Base-by-base conservation (phyloP, 345 rosid species). In the Citrus cavaleriei region DNA sequence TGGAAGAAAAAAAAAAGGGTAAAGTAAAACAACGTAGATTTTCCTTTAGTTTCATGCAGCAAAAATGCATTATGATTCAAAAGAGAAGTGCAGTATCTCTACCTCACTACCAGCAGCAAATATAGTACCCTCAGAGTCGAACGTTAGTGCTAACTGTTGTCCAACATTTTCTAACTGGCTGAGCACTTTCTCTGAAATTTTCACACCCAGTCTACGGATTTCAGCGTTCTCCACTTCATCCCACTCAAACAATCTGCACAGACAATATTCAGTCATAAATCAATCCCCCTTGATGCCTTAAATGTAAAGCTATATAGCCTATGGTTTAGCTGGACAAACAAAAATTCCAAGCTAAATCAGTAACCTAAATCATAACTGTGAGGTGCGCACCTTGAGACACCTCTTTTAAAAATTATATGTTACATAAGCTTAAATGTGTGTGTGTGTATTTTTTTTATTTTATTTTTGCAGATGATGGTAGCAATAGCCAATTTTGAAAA, bases 31-130 rank as follows among this genome's bases (percentile, higher is more conserved):
- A 40, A 21, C 28, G 25, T 42, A 10, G 7, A 4, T 14, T 10
- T 2, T 16, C 21, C 46, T n/a, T 49, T 49, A 64, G 19, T 34
- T 73, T 61, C 32, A 76, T n/a, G 78, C n/a, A 49, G 68, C 32
- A 64, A 32, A 64, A 32, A 22, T 16, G 64, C 42, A 77, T 49
- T 68, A 63, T 35, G 65, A 62, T 49, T 19, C 5, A 37, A 66
- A 34, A 71, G 57, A 34, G 42, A 34, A 16, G 67, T 32, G 2
- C 14, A 79, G 70, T 68, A 81, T 74, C 73, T 66, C 67, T 89
- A 96, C 98, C 98, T 97, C 98, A 1, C 91, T 91, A 67, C 99
- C 99, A 76, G 84, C 80, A 58, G 98, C 98, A 49, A 94, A 88
- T 40, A 81, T 73, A 70, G 97, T 86, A 58, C 94, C 93, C 21